Evolutionary conservation across 75 land plant genomes (phyloP), one percentile per base, ranked within the genome.

Genomic region (Cryptomeria japonica): DNA sequence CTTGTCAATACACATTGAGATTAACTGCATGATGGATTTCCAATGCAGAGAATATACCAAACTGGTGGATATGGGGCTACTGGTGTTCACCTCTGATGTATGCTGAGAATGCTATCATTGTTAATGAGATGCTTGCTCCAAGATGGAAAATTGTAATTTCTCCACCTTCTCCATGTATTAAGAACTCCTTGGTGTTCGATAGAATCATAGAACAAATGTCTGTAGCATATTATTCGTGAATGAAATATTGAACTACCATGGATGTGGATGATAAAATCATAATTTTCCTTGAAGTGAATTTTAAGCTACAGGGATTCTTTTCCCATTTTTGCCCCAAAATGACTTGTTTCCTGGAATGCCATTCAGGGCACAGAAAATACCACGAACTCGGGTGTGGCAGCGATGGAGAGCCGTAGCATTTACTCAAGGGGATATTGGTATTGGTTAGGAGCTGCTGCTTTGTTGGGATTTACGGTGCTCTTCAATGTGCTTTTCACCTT

Each of bases 401-500:
- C 93, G 32, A 86, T 97, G 61, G 89, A 90, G 34, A 91, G 87
- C 41, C 87, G 89, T 49, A 91, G 89, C 46, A 44, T 44, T 6
- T 44, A 44, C 46, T 44, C 42, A 19, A 39, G 91, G 14, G 90
- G 39, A 12, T 91, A 93, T 84, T 96, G 98, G 98, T 97, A 87
- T 83, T 97, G 98, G 98, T 89, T 97, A 77, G 98, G 96, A 14
- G 89, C 82, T 3, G 97, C 89, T 19, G 96, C 94, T 31, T 92
- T 97, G n/a, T 31, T 92, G 3, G 96, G 95, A 44, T 96, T 93
- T 88, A 86, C 84, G 19, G 61, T 96, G 28, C 86, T 97, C 70
- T 97, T 97, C 90, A 97, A 97, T 88, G 58, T 94, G 16, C 90
- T 96, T 78, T 97, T 93, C 87, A 97, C 97, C 19, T 55, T 97